Conservation (phyloP, 257 asterid genomes). For the Fraxinus anomala region DNA sequence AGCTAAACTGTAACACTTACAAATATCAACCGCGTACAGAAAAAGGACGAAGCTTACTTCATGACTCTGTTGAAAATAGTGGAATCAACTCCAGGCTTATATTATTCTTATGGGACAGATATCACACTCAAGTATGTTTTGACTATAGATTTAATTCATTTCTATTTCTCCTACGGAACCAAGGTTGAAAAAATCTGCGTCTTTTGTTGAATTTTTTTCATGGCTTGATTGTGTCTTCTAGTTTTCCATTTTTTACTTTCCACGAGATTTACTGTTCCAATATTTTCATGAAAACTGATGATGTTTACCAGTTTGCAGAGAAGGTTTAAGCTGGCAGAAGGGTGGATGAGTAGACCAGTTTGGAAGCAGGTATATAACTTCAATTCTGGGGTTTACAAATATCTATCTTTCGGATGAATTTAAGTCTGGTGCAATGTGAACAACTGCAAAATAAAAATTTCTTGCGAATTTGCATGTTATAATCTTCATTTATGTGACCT, state of each 20-base stretch:
- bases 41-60: constrained; percentile 81
- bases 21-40: constrained; percentile 50
- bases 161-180: no score
- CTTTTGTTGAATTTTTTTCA: no score
- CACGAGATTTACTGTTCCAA: not conserved
- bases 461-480: not conserved
- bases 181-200: no score
- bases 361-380: constrained; percentile 82
- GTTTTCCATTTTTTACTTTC: not conserved
- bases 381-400: not conserved
- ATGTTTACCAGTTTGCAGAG: constrained; percentile 81
- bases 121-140: constrained; percentile 74
- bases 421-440: constrained; percentile 20
- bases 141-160: not conserved
- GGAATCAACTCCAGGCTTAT: constrained; percentile 90
- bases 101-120: constrained; percentile 88
- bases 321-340: constrained; percentile 72
- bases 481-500: not conserved
- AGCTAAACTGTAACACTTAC: constrained; percentile 23
- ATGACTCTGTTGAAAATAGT: constrained; percentile 75
- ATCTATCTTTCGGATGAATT: constrained; percentile 18
- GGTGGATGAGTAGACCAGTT: constrained; percentile 86
- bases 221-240: constrained; percentile 11
- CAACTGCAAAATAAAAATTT: not conserved
- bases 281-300: constrained; percentile 35